Evolutionary conservation across 805 yeast species (phyloP), one percentile per base, ranked within the genome.

Genomic region (Cyberlindnera mycetangii): DNA sequence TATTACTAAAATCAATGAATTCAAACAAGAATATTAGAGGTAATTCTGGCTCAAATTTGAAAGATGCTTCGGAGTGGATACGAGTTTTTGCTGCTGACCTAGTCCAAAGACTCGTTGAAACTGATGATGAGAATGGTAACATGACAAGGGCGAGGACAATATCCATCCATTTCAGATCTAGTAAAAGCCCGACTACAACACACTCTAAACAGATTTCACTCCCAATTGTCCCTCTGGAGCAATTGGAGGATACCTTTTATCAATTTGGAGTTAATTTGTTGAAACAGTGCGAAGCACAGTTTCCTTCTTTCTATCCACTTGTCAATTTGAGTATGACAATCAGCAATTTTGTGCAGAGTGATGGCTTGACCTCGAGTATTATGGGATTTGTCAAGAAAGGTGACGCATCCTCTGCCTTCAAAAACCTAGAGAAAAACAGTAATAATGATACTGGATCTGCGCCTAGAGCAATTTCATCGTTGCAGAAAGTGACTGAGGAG

Each of bases 61-160:
- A 67, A 2, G 96, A 87, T 53, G 77, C 86, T 18, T 41, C 50
- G 14, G 56, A 56, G 32, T 92, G 99, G 99, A 66, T 92, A 7
- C 78, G 73, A 31, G 95, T 92, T 0, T 90, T 83, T 67, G 74
- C 85, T 2, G 90, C 89, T 0, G 99, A 92, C 55, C 64, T 92
- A 24, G 66, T 76, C 22, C 79, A 81, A 39, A 62, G 99, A 43
- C 61, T 90, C 5, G 69, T 75, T 22, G 98, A 92, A 54, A 86
- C 81, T 47, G 90, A 86, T 50, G 95, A 89, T 53, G 71, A 72
- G 47, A 61, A 60, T 42, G 57, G 55, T 17, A 42, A 47, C 16
- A 61, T 58, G 41, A 46, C 61, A 0, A 59, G 79, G 25, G 83
- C 85, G 8, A 71, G 69, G 48, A 77, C 83, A 0, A 48, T 77